These are phyloP conservation scores for Ophiocordyceps australis DNA, from an alignment of 2,329 filamentous ascomycete species.

Conservation along the genomic window DNA sequence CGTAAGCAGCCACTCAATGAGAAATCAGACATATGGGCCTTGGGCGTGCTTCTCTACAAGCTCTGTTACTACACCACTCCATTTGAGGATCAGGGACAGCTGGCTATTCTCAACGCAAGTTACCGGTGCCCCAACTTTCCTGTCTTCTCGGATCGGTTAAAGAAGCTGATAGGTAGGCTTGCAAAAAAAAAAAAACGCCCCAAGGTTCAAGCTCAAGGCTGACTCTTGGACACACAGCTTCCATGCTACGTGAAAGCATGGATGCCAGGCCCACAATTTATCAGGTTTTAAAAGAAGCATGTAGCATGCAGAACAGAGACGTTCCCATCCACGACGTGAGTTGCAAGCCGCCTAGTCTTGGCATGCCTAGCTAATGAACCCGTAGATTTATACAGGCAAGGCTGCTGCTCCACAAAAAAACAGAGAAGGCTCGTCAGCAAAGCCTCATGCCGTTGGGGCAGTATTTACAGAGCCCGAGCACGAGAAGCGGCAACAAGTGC, in stretches of 20 bases:
- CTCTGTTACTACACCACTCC: conserved; percentile 98
- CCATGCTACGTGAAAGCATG: conserved; percentile 78
- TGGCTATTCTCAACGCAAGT: conserved; percentile 90
- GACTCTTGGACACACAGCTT: conserved; percentile 30
- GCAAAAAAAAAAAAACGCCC: no score
- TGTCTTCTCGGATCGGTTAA: conserved; percentile 73
- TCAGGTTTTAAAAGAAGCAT: conserved; percentile 74
- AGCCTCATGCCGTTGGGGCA: conserved; percentile 50
- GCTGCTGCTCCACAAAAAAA: conserved; percentile 33
- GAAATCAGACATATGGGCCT: conserved; percentile 96
- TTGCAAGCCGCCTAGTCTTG: conserved; percentile 2
- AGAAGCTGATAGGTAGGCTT: conserved; percentile 65
- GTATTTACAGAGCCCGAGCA: conserved; percentile 62
- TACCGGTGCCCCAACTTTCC: conserved; percentile 86
- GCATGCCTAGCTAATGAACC: conserved; percentile 2
- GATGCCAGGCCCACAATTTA: conserved; percentile 77
- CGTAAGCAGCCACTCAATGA: conserved; percentile 92
- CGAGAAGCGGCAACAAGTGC: conserved; percentile 54
- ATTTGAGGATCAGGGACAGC: conserved; percentile 93
- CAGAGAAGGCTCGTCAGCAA: no score
- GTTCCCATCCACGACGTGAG: conserved; percentile 79
- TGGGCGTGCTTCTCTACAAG: conserved; percentile 92
- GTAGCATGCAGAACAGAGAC: conserved; percentile 72
- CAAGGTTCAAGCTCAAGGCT: no score
- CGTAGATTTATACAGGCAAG: conserved; percentile 55